Base-by-base conservation (phyloP, 805 yeast species). In the Kuraishia capsulata region DNA sequence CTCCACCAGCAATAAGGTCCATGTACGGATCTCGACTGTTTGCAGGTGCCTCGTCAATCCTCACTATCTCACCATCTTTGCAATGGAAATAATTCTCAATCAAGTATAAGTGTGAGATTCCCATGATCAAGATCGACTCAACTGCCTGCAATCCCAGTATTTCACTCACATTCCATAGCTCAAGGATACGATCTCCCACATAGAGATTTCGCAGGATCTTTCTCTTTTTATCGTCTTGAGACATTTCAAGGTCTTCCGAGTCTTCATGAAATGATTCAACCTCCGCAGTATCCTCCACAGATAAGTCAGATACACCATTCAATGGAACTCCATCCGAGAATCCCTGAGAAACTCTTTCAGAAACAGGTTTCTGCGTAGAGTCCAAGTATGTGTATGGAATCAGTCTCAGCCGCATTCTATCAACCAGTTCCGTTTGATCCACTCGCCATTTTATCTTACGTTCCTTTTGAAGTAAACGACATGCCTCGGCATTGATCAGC, bases 91-190 rank as follows among this genome's bases (percentile, higher is more conserved):
- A 87, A 48, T 77, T 76, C 42, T 76, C 84, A 39, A 82, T 73
- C 47, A 85, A 59, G 49, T 86, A 88, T 6, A 84, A 47, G 49
- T 81, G 78, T 4, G 66, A 62, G 3, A 67, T 59, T 0, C 95
- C 95, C 29, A 80, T 54, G 20, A 87, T 81, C 54, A 87, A 59
- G 29, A 87, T 65, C 13, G 90, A 84, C 50, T 86, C 95, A 14
- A 71, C 63, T 2, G 88, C 77, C 23, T 78, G 84, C n/a, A 87
- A 59, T 0, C 95, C 96, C 41, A 80, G 61, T 17, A 88, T 73
- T 36, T 78, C 76, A 39, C 89, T 76, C 1, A 83, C 77, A 52
- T 87, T 87, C 79, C 85, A 79, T 14, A 87, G 59, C 11, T 74
- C 73, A n/a, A 64, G 69, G 19, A 88, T 83, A 19, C 24, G 18